These are phyloP conservation scores for Mycena chlorophos DNA, from an alignment of 768 basidiomycete species.

Conservation along the genomic window DNA sequence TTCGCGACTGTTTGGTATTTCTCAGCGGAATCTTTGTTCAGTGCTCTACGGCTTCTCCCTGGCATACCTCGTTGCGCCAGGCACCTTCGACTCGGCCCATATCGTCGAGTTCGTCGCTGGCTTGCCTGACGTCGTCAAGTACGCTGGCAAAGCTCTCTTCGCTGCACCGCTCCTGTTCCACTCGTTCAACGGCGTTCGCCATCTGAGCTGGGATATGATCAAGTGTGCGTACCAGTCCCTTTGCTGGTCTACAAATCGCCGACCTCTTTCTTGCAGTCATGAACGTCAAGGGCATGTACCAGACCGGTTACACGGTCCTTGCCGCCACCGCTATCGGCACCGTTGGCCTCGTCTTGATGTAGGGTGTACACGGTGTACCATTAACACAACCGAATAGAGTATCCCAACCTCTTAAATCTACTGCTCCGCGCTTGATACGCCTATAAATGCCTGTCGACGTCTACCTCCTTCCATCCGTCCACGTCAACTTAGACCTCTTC, in stretches of 20 bases:
- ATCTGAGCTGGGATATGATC: conserved; percentile 86
- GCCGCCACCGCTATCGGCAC: conserved; percentile 78
- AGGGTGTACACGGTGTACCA: conserved; percentile 17
- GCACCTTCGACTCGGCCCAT: conserved; percentile 75
- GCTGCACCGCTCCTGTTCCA: conserved; percentile 92
- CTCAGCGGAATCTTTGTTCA: conserved; percentile 28
- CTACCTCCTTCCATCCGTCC: no score
- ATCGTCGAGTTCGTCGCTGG: conserved; percentile 70
- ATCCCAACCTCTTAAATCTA: no score
- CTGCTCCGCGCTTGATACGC: no score
- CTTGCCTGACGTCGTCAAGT: conserved; percentile 77
- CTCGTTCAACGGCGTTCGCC: conserved; percentile 84
- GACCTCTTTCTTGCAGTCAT: conserved; percentile 53
- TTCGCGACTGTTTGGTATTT: not conserved
- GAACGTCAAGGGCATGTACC: conserved; percentile 77
- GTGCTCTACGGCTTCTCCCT: conserved; percentile 88
- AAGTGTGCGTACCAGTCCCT: conserved; percentile 65
- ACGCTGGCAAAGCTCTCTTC: conserved; percentile 71
- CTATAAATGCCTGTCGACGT: no score
- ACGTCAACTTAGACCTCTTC: no score
- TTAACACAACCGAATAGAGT: no score
- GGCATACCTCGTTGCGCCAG: conserved; percentile 81
- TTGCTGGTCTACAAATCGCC: not conserved
- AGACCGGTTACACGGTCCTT: conserved; percentile 80
- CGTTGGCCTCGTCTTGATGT: conserved; percentile 62